Evolutionary conservation across 495 filamentous ascomycete genomes (phyloP), one percentile per base, ranked within the genome.

Genomic region (Penicillium bovifimosum): DNA sequence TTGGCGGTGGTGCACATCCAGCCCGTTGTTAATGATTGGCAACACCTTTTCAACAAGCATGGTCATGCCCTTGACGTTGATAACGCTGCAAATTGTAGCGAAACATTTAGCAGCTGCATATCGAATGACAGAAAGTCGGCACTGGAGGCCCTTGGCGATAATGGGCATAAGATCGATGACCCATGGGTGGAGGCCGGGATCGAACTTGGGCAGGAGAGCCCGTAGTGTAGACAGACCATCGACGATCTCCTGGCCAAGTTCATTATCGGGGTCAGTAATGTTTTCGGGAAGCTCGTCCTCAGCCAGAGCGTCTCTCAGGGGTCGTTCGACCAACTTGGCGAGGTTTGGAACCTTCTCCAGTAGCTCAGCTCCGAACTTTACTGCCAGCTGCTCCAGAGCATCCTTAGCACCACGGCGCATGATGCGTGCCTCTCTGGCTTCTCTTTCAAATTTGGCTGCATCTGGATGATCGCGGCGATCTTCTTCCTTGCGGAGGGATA

Each of bases 21-120:
- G 61, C 0, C 87, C 83, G 64, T 95, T 95, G 73, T 77, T 95
- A 68, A 96, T 91, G 6, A 86, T 85, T 9, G 95, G 95, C 32
- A 97, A 65, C 1, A 96, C 88, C 50, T 91, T 86, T 67, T 97
- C 90, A 3, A 98, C 93, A 14, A 98, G 72, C 71, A 91, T 90
- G 0, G 91, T 97, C 87, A 97, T 96, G 27, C 88, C 93, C 44
- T 95, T 83, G 14, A 96, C 85, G 3, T 87, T 89, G 51, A 97
- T 91, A 51, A 96, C 88, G 62, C 91, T 96, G 78, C 95, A 97
- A 20, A 96, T 86, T 8, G 92, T 97, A 8, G 95, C 93, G 65
- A 98, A 84, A 65, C 95, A 97, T 67, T 98, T 98, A 9, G 93
- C 95, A 29, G 93, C 93, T 61, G 91, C 90, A 67, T 98, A 98